Evolutionary conservation across 2,329 filamentous ascomycete genomes (phyloP).

Genomic region (Helicocarpus griseus): DNA sequence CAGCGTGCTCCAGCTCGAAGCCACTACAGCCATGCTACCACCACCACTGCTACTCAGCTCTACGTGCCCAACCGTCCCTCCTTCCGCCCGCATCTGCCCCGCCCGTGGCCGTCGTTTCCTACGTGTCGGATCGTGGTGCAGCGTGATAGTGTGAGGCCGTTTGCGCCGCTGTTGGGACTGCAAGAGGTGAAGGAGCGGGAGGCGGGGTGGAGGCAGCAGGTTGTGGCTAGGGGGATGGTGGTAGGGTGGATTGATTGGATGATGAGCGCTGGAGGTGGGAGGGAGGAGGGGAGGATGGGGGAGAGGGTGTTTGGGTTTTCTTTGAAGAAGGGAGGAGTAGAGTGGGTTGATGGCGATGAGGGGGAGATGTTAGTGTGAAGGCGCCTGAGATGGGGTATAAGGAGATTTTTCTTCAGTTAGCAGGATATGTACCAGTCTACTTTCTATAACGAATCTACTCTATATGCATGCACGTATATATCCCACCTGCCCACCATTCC

Average conservation of each 20-base stretch:
- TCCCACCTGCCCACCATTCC: background rate
- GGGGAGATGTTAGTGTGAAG: background rate
- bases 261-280: constrained; percentile 11
- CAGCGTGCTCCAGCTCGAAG: constrained; percentile 4
- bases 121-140: constrained; percentile 29
- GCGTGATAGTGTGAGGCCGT: constrained; percentile 26
- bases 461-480: background rate
- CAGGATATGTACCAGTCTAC: background rate
- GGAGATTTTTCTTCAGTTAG: no score
- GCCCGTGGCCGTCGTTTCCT: constrained; percentile 31
- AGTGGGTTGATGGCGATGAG: background rate
- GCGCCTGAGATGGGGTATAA: background rate
- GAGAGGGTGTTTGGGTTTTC: constrained; percentile 10
- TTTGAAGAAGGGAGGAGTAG: constrained; percentile 4
- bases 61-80: constrained; percentile 11
- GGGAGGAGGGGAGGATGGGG: background rate
- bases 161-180: constrained; percentile 24
- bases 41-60: background rate
- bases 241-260: constrained; percentile 29
- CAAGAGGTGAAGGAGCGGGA: constrained; percentile 26
- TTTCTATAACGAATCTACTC: background rate
- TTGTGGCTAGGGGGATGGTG: constrained; percentile 26
- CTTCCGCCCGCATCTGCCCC: constrained; percentile 26
- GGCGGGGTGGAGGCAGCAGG: constrained; percentile 25
- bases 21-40: background rate